Percentiles rank a stretch among this genome's conserved stretches.
Evolutionary conservation across 1,284 basidiomycete genomes (phyloP).

Genomic region (Malassezia arunalokei): DNA sequence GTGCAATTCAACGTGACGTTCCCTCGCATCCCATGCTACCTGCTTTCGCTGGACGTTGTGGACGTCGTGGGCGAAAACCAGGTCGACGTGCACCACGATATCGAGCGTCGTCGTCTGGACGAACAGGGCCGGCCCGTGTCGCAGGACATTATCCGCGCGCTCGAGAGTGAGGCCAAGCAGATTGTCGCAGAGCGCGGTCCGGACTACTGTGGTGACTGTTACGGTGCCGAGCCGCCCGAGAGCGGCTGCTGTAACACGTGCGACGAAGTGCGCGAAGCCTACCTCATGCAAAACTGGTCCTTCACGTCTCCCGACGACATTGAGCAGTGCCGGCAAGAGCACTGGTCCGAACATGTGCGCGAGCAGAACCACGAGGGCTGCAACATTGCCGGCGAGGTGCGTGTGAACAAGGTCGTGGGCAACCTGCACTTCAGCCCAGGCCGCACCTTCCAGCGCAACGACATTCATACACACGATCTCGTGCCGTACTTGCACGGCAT

Average conservation of each 20-base stretch:
- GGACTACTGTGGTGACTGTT: slow-evolving; percentile 67
- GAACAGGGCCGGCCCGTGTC: slow-evolving; percentile 50
- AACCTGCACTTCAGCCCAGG: slow-evolving; percentile 56
- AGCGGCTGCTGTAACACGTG: slow-evolving; percentile 81
- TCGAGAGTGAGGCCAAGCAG: slow-evolving; percentile 35
- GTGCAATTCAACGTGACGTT: slow-evolving; percentile 89
- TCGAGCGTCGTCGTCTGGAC: slow-evolving; percentile 69
- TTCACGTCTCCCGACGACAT: slow-evolving; percentile 80
- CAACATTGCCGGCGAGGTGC: slow-evolving; percentile 75
- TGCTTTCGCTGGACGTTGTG: slow-evolving; percentile 67
- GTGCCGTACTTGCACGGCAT: slow-evolving; percentile 67
- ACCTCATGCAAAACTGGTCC: slow-evolving; percentile 85
- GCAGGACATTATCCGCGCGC: slow-evolving; percentile 18
- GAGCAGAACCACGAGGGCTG: slow-evolving; percentile 89
- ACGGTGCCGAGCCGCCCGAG: slow-evolving; percentile 70
- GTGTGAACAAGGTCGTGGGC: slow-evolving; percentile 78
- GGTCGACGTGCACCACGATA: slow-evolving; percentile 59
- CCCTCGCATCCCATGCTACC: slow-evolving; percentile 89
- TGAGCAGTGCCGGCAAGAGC: slow-evolving; percentile 79
- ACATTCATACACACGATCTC: slow-evolving; percentile 74
- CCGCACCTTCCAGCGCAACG: slow-evolving; percentile 77
- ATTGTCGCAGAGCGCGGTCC: slow-evolving; percentile 17
- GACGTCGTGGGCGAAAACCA: slow-evolving; percentile 94
- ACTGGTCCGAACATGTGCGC: slow-evolving; percentile 85
- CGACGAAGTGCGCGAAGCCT: slow-evolving; percentile 82